phyloP scores from a whole-genome alignment of 2,329 filamentous ascomycete species.

The Pseudogymnoascus sp. region DNA sequence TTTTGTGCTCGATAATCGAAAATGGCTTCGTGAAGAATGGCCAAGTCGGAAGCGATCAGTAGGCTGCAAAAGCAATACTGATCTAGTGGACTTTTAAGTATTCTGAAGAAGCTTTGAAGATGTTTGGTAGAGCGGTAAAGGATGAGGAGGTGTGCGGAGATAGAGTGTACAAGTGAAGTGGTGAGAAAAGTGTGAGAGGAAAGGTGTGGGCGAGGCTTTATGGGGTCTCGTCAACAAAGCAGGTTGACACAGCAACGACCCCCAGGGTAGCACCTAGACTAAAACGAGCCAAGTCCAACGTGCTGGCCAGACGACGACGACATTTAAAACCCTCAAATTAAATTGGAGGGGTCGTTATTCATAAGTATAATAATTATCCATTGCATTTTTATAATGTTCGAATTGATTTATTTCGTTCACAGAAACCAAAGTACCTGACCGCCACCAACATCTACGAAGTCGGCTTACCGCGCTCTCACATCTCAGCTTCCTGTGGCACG shows the following conservation, averaged over 20 bases:
- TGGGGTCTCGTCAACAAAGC: slow-evolving; percentile 24
- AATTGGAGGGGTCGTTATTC: slow-evolving; percentile 8
- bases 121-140: slow-evolving; percentile 27
- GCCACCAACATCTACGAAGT: neutral
- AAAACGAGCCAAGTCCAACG: slow-evolving; percentile 14
- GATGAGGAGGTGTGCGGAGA: slow-evolving; percentile 27
- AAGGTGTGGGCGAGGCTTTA: slow-evolving; percentile 31
- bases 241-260: slow-evolving; percentile 36
- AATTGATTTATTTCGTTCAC: neutral
- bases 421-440: neutral
- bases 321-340: neutral
- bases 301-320: slow-evolving; percentile 9
- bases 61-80: slow-evolving; percentile 37
- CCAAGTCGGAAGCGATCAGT: slow-evolving; percentile 41
- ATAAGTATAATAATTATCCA: slow-evolving; percentile 7
- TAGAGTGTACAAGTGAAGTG: slow-evolving; percentile 26
- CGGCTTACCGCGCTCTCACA: neutral
- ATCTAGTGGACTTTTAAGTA: slow-evolving; percentile 37
- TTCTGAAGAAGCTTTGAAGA: slow-evolving; percentile 23
- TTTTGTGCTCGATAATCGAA: slow-evolving; percentile 39
- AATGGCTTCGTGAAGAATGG: slow-evolving; percentile 36
- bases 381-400: neutral
- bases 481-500: neutral
- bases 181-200: slow-evolving; percentile 22
- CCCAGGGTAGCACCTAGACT: slow-evolving; percentile 21